Evolutionary conservation across 495 filamentous ascomycete genomes (phyloP), one percentile per base, ranked within the genome.

Genomic region (Aspergillus affinis): DNA sequence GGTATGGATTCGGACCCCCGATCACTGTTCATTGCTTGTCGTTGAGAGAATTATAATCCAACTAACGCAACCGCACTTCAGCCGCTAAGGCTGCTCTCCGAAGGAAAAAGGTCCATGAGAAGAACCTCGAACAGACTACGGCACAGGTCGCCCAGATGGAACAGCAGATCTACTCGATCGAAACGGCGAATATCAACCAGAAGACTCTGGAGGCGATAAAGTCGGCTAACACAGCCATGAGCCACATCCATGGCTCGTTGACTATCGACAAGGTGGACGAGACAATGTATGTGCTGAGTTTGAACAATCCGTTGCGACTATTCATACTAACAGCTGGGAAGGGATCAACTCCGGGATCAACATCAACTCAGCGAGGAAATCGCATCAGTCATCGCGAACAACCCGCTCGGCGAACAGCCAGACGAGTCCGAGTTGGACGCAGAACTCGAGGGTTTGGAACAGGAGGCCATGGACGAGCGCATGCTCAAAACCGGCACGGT

Each of bases 121-220:
- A 91, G 78, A 90, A 90, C 59, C 84, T 97, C 49, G 90, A 94
- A 59, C 91, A 96, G 73, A 98, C 93, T 9, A 82, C 85, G 36
- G 85, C 88, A 36, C 95, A 98, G 74, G 92, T 96, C 76, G 83
- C 85, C 57, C 95, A 93, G 45, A 81, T 99, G 15, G 94, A 98
- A 70, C 90, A 92, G 66, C 92, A 99, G 71, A 93, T 99, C 68
- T 94, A 93, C 70, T 88, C 89, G 59, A 97, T 99, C 74, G 94
- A 99, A 72, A 89, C 93, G 20, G 95, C 94, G 52, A 99, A 98
- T 73, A 96, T 99, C 77, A 99, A 99, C 81, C 84, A 93, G 70
- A 92, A 98, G 78, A 99, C 94, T 5, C 81, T 99, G 51, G 84
- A 86, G 52, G 95, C 93, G 3, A 98, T 99, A 93, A 86, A 96